Percentiles rank a stretch among this genome's conserved stretches.
Evolutionary conservation across 257 asterid genomes (phyloP).

Genomic region (Nicotiana benthamiana): DNA sequence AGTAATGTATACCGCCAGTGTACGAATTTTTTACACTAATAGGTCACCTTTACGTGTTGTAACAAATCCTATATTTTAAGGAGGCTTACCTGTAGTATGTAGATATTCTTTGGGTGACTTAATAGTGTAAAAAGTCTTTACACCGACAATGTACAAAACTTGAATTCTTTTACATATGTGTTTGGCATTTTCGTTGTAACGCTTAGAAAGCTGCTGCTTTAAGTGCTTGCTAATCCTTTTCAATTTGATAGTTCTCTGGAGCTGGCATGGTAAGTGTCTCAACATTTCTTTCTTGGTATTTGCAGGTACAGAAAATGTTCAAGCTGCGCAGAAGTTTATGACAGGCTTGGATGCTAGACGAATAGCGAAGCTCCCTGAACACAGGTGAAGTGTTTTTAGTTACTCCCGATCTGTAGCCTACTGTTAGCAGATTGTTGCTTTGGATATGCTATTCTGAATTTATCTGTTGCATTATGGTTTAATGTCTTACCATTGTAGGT

Average conservation of each 20-base stretch:
- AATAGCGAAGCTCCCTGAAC: slow-evolving; percentile 84
- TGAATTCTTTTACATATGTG: neutral
- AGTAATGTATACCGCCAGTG: no score
- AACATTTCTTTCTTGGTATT: neutral
- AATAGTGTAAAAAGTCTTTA: no score
- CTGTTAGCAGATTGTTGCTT: slow-evolving; percentile 2
- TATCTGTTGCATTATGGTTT: neutral
- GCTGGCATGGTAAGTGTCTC: neutral
- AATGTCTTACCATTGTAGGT: neutral
- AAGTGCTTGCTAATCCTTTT: neutral
- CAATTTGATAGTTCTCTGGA: neutral
- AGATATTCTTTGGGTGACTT: no score
- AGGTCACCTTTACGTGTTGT: no score
- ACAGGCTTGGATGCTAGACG: slow-evolving; percentile 98
- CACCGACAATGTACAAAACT: no score
- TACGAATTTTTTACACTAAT: no score
- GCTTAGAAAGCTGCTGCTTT: neutral
- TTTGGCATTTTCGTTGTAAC: neutral
- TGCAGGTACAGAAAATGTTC: slow-evolving; percentile 77
- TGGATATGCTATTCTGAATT: neutral
- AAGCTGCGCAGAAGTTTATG: slow-evolving; percentile 85
- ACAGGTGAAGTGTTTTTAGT: slow-evolving; percentile 45
- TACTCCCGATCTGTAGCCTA: neutral
- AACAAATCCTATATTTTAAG: no score
- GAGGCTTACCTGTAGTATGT: no score